Conservation (phyloP, 331 rosid genomes). For the Pyracantha coccinea region DNA sequence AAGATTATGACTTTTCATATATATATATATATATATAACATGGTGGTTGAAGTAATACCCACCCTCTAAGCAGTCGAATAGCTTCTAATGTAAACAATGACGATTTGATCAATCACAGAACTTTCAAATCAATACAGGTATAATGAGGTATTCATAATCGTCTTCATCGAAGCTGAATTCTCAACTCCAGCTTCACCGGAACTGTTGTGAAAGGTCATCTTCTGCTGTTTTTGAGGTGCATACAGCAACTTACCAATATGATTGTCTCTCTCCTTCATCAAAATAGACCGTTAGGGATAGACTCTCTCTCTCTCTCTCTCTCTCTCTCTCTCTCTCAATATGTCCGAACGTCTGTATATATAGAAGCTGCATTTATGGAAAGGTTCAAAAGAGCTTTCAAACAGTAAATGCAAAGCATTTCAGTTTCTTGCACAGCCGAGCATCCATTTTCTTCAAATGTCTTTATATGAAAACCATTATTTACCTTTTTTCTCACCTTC, state of each 20-base stretch:
- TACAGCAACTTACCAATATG: neutral
- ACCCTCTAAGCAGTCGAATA: neutral
- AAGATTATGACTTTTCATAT: neutral
- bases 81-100: neutral
- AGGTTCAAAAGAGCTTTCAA: conserved; percentile 54
- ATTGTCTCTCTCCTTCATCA: neutral
- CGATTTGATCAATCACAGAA: neutral
- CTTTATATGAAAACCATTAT: conserved; percentile 61
- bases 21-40: too few relatives aligned
- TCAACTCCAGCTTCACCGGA: neutral
- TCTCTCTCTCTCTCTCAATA: neutral
- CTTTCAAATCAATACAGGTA: neutral
- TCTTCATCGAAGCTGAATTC: conserved; percentile 12
- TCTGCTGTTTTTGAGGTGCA: conserved; percentile 14
- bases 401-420: conserved; percentile 32
- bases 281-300: conserved; percentile 35
- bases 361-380: conserved; percentile 27
- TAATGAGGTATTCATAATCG: neutral
- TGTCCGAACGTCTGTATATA: neutral
- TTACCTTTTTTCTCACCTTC: conserved; percentile 50
- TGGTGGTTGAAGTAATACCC: neutral
- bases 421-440: conserved; percentile 42
- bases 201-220: conserved; percentile 19
- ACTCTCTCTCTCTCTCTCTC: neutral
- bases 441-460: conserved; percentile 26